Percentiles rank a stretch among this genome's conserved stretches.
These are phyloP conservation scores for Gossypium rotundifolium DNA, from an alignment of 345 rosid genomes.

Conservation along the genomic window DNA sequence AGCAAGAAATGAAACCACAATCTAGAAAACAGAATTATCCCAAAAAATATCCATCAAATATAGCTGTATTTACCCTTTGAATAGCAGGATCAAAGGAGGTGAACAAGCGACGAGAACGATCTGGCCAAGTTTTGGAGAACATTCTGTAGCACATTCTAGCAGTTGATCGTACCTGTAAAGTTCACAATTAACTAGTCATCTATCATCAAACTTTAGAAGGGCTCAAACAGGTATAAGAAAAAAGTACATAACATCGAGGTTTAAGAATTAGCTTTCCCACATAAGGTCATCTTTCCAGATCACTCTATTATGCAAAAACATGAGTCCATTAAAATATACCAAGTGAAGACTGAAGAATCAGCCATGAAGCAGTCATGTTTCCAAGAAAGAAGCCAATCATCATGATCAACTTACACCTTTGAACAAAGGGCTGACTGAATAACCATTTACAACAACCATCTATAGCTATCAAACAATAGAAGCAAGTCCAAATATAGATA, in stretches of 20 bases:
- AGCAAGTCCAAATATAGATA: conserved; percentile 19
- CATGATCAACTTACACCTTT: not conserved
- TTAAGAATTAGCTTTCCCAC: not conserved
- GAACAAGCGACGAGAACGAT: conserved; percentile 92
- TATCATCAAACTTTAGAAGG: not conserved
- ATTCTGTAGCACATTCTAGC: conserved; percentile 98
- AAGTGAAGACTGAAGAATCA: conserved; percentile 7
- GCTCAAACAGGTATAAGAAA: not conserved
- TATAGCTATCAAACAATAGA: not conserved
- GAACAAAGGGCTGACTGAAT: conserved; percentile 1
- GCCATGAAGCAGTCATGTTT: not conserved
- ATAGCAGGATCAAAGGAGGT: conserved; percentile 91
- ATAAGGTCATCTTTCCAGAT: not conserved
- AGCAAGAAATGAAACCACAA: not conserved
- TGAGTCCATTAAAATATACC: not conserved
- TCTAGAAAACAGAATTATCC: not conserved
- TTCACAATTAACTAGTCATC: conserved; percentile 5
- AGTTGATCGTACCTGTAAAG: conserved; percentile 80
- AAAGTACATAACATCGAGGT: not conserved
- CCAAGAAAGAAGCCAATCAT: not conserved
- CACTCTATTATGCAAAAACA: not conserved
- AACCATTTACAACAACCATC: not conserved
- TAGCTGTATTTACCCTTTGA: conserved; percentile 69
- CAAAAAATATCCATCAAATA: not conserved
- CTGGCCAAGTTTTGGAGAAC: conserved; percentile 99